Evolutionary conservation across 495 filamentous ascomycete genomes (phyloP), one percentile per base, ranked within the genome.

Genomic region (Pseudoneurospora amorphoporcata): DNA sequence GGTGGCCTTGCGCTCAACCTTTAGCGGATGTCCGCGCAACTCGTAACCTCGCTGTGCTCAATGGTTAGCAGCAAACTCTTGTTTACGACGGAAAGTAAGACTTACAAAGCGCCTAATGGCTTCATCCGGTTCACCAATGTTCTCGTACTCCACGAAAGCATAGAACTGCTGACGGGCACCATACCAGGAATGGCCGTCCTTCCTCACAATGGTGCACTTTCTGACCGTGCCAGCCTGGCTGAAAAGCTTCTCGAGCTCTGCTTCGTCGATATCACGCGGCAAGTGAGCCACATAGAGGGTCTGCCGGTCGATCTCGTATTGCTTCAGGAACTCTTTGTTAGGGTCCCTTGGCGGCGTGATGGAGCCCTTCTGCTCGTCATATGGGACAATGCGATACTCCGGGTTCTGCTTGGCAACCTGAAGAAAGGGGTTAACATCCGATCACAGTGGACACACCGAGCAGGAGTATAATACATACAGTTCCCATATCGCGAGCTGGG

Each of bases 241-340:
- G 68, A 86, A 86, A 23, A 84, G 39, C 1, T 81, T 73, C 12
- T 74, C 43, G 16, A 90, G 70, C 14, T 82, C 73, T 3, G 79
- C 73, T 47, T 86, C 77, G 5, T 78, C 77, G 35, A 79, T 74
- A 35, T 81, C 77, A 5, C 72, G 12, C 8, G 87, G 84, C 29
- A 90, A 73, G 45, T 82, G 81, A 10, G 85, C 85, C 43, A 89
- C 80, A 61, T 84, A 89, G 75, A 89, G 75, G 0, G 87, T 86
- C 47, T 84, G 82, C 7, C 81, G 77, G 72, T 89, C 86, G 47
- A 81, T 41, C 39, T 84, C 85, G 45, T 87, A 85, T 35, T 77
- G 75, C 35, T 75, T 75, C 12, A 84, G 77, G 69, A 79, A 86
- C 3, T 72, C 76, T 19, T 78, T 73, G 38, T 82, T 78, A 8